Evolutionary conservation across 345 rosid genomes (phyloP), one percentile per base, ranked within the genome.

Genomic region (Boechera retrofracta): DNA sequence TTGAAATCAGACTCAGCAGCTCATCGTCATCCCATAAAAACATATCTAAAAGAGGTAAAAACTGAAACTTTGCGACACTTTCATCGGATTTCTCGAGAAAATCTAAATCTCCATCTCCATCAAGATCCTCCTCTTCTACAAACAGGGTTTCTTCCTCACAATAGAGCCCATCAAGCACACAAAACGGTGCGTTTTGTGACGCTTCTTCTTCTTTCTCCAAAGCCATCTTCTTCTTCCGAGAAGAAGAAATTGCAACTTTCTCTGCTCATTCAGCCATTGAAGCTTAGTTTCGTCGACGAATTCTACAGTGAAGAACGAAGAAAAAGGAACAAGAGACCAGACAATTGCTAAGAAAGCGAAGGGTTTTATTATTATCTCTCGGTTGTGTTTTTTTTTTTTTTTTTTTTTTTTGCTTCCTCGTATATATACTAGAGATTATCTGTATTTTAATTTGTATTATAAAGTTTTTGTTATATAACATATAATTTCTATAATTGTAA

Each of bases 61-160:
- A 65, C 45, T 69, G 29, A 82, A 78, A 86, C 71, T 88, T 89
- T 70, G 35, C n/a, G 45, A 41, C 73, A 66, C 38, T 58, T 10
- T 77, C 56, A 33, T 18, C 82, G 53, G 70, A 65, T 71, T 77
- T 74, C 41, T 71, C 85, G 45, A 71, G 21, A 51, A 38, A 55
- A 9, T 60, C 78, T 15, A 60, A 73, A 59, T 77, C 79, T 44
- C 15, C 41, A 16, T 44, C 52, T 6, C 3, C 52, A 9, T 63
- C 73, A 36, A 69, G 71, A 61, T 82, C 88, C 2, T 81, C 88
- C 2, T 71, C 87, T 24, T 62, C 70, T 11, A 63, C 87, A 71
- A 85, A 73, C 55, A 73, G 59, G 29, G 24, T 64, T 60, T 87
- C 89, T 65, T 91, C 96, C 69, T 94, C 94, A 7, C 97, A 94